Evolutionary conservation across 495 filamentous ascomycete species (phyloP), one percentile per base, ranked within the genome.

Genomic region (Diplogelasinospora grovesii): DNA sequence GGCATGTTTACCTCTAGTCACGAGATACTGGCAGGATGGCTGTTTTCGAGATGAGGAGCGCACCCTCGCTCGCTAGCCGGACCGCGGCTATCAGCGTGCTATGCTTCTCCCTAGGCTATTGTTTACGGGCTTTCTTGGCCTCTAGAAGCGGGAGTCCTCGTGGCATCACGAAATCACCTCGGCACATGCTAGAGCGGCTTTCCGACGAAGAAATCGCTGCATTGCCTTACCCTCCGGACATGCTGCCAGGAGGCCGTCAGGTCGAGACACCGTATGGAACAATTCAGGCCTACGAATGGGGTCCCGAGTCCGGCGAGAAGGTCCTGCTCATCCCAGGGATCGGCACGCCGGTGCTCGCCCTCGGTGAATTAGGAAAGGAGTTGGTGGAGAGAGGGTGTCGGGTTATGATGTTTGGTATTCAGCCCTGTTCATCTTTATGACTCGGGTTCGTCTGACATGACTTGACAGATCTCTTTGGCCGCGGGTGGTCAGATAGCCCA

Each of bases 211-310:
- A 53, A 18, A 40, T 46, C 9, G 28, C 47, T 23, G 30, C 45
- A 8, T 49, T 62, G 20, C 79, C 86, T 2, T 85, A 94, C 57
- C 86, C 86, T 1, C 77, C 81, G 14, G 74, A 86, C 57, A 69
- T 78, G 21, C 71, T 88, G 18, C 89, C 86, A 0, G 86, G 87
- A 11, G 78, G 66, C 5, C 70, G 86, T 27, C 78, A 89, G 62
- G 81, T 94, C 15, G 57, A 69, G 3, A 85, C 77, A 5, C 83
- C 85, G 3, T 89, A 86, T 48, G 86, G 87, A 6, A 72, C 58
- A 10, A 78, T 88, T 35, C 64, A 79, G 21, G 81, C 86, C 13
- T 90, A 87, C 49, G 87, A 94, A 70, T 90, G 79, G 77, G 87
- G 87, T 11, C 83, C 85, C 5, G 73, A 75, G 26, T 59, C 73